Evolutionary conservation across 1,284 basidiomycete species (phyloP).

Genomic region (Gymnopus androsaceus): DNA sequence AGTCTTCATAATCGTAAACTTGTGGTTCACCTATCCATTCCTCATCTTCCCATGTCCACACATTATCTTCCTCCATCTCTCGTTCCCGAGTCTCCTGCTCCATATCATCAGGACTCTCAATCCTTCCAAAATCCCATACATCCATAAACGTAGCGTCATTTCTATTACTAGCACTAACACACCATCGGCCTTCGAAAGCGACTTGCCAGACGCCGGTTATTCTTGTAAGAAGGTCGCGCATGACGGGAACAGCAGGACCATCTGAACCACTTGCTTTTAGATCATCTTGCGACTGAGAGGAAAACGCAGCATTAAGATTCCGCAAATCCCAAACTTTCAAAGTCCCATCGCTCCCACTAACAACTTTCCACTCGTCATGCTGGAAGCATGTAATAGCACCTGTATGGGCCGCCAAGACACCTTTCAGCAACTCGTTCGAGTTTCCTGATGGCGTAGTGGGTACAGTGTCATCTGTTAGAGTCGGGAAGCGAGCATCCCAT

Average conservation of each 20-base stretch:
- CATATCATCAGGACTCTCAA: slow-evolving; percentile 44
- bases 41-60: slow-evolving; percentile 33
- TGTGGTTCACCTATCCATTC: slow-evolving; percentile 58
- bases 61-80: neutral
- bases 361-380: slow-evolving; percentile 94
- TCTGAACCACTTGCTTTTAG: neutral
- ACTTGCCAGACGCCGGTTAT: slow-evolving; percentile 96
- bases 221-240: slow-evolving; percentile 84
- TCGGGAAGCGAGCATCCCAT: slow-evolving; percentile 78
- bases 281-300: neutral
- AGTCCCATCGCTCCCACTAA: slow-evolving; percentile 92
- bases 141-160: slow-evolving; percentile 78
- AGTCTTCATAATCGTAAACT: slow-evolving; percentile 55
- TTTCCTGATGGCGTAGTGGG: neutral
- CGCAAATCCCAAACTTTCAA: slow-evolving; percentile 93
- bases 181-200: slow-evolving; percentile 88
- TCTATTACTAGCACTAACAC: slow-evolving; percentile 88
- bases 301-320: neutral
- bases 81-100: neutral
- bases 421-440: neutral
- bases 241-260: slow-evolving; percentile 71
- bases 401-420: slow-evolving; percentile 80
- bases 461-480: slow-evolving; percentile 62
- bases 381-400: slow-evolving; percentile 97
- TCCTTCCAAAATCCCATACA: slow-evolving; percentile 83